Percentiles rank a stretch among this genome's conserved stretches.
phyloP scores from a whole-genome alignment of 306 rosid species.

The Vicia faba region DNA sequence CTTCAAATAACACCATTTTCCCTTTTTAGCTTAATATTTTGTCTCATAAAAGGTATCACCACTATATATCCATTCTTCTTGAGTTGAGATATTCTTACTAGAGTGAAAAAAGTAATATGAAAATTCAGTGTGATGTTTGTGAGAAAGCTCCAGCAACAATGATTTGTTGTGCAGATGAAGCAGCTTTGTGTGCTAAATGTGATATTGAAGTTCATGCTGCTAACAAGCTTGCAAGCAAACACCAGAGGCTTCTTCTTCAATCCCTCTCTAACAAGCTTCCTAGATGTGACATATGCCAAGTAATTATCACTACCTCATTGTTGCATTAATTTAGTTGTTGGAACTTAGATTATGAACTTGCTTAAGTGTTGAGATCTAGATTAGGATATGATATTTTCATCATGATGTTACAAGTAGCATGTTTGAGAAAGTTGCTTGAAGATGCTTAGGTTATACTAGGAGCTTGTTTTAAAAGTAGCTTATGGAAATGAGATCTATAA shows the following conservation, averaged over 20 bases:
- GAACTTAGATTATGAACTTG: not conserved
- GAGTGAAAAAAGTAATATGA: slow-evolving; percentile 47
- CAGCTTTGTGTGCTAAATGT: slow-evolving; percentile 88
- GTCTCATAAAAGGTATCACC: slow-evolving; percentile 1
- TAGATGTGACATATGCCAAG: slow-evolving; percentile 94
- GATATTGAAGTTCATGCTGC: slow-evolving; percentile 98
- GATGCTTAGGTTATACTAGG: not conserved
- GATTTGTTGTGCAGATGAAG: slow-evolving; percentile 97
- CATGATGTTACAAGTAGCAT: not conserved
- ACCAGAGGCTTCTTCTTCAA: slow-evolving; percentile 90
- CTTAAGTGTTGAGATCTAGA: not conserved
- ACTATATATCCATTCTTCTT: not conserved
- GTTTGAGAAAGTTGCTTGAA: not conserved
- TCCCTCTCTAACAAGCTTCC: slow-evolving; percentile 86
- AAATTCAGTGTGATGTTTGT: slow-evolving; percentile 95
- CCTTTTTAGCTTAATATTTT: not conserved
- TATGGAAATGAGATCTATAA: not conserved
- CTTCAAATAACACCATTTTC: not conserved
- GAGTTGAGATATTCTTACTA: not conserved
- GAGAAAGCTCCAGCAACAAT: slow-evolving; percentile 90
- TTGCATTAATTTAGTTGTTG: too few relatives aligned
- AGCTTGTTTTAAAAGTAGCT: not conserved
- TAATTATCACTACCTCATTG: slow-evolving; percentile 27
- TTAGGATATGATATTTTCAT: slow-evolving; percentile 1
- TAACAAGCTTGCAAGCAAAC: slow-evolving; percentile 95